Evolutionary conservation across 441 rosid species (phyloP), one percentile per base, ranked within the genome.

Genomic region (Omphalea diandra): DNA sequence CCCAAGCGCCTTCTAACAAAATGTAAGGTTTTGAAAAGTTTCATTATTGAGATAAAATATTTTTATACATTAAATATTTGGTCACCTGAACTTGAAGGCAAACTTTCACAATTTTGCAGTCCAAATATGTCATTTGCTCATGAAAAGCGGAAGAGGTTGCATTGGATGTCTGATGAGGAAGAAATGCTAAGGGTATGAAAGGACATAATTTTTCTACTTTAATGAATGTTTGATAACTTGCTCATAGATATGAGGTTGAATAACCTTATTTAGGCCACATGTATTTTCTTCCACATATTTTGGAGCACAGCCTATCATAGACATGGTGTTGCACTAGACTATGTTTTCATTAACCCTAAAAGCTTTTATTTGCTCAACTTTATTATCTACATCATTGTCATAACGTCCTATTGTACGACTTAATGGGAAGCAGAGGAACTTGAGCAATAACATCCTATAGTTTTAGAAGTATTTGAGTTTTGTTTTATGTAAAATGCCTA

Each of bases 111-210:
- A n/a, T 20, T 59, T 27, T 78, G 71, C 76, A 76, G 83, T 67
- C 41, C 38, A 17, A 63, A 47, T 57, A 54, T 67, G 24, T 35
- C 38, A 33, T 38, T 69, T 74, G 20, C 54, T 57, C 57, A 36
- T 29, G 86, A 32, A 67, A 89, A 80, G 76, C 81, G 87, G 29
- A 83, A 71, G 72, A 78, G 85, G 62, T 35, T 72, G 10, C 33
- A 60, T 27, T 91, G 91, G 93, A 82, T 74, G 22, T 57, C 72
- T 38, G 85, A 78, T 69, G 97, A 87, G 69, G 95, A 81, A 58
- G 66, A 15, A 41, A 43, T 29, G 35, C 73, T 72, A 15, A 64
- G 33, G 76, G 66, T 75, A 67, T 41, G 22, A 7, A 41, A 14
- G 15, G 63, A 33, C 38, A 54, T 17, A 14, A 3, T 1, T 32